These are phyloP conservation scores for Neurospora tetrasperma DNA, from an alignment of 495 filamentous ascomycete genomes.

Conservation along the genomic window DNA sequence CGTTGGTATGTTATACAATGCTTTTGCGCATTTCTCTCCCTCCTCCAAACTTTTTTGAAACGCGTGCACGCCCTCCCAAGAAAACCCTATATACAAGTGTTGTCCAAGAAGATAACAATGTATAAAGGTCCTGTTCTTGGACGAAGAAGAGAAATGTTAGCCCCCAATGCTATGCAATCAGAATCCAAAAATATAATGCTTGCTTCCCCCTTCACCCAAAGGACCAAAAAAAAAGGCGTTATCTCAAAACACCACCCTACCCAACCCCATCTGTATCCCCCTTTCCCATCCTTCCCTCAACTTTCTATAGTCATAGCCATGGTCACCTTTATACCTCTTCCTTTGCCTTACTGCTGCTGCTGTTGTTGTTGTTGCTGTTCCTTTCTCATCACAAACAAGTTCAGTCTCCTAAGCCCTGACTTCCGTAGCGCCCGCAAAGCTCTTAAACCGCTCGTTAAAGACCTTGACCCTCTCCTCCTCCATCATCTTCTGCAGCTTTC, in stretches of 20 bases:
- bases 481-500: constrained; percentile 52
- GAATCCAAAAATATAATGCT: not conserved
- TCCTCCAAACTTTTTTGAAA: not conserved
- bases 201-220: not conserved
- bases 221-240: not conserved
- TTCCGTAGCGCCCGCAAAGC: constrained; percentile 12
- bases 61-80: not conserved
- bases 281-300: not conserved
- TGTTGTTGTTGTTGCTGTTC: not conserved
- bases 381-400: not conserved
- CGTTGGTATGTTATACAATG: not conserved
- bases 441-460: constrained; percentile 37
- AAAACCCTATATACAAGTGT: not conserved
- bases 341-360: not conserved
- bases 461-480: constrained; percentile 37
- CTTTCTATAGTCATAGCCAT: not conserved
- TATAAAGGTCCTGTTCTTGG: not conserved
- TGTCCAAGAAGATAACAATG: not conserved
- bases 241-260: not conserved
- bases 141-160: not conserved
- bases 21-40: not conserved
- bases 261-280: not conserved
- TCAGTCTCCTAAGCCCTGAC: constrained; percentile 8
- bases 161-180: not conserved
- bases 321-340: not conserved